Evolutionary conservation across 2,329 filamentous ascomycete species (phyloP), one percentile per base, ranked within the genome.

Genomic region (Aspergillus fumigatus): DNA sequence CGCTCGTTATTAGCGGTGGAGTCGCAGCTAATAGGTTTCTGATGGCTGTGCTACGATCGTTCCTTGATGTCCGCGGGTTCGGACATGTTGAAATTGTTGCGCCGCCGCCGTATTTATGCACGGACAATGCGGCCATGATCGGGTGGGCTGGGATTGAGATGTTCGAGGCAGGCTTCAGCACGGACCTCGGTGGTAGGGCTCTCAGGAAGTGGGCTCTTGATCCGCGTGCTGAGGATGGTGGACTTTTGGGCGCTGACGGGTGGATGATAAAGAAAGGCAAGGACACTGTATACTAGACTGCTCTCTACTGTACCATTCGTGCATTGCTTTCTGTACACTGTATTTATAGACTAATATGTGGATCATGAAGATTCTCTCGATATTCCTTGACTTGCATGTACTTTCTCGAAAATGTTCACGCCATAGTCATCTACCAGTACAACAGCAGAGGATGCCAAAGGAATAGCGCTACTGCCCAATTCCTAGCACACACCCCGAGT

Each of bases 111-210:
- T 79, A 80, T 45, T 80, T 93, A 53, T 97, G 94, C 70, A 97
- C 91, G 0, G 94, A 99, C 68, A 97, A 99, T 73, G 94, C 94
- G 11, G 90, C 92, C 50, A 99, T 99, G 94, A 92, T 97, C 70
- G 93, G 88, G 1, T 97, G 94, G 93, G 81, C 92, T 1, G 94
- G 88, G 0, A 82, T 92, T 62, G 92, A 97, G 75, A 97, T 99
- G 92, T 97, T 84, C 68, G 82, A 89, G 72, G 84, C 83, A 1
- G 92, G 93, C 0, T 92, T 84, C 80, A 75, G 79, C 57, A 87
- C 85, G 8, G 81, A 83, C 21, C 67, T 92, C 55, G 79, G 77
- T 25, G 81, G 87, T 55, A 70, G 81, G 49, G 81, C 87, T 2
- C 69, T 88, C 48, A 80, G 82, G 49, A 89, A 86, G 70, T 96